Conservation (phyloP, 176 grass and related monocot genomes). For the Dendrocalamus sinicus region DNA sequence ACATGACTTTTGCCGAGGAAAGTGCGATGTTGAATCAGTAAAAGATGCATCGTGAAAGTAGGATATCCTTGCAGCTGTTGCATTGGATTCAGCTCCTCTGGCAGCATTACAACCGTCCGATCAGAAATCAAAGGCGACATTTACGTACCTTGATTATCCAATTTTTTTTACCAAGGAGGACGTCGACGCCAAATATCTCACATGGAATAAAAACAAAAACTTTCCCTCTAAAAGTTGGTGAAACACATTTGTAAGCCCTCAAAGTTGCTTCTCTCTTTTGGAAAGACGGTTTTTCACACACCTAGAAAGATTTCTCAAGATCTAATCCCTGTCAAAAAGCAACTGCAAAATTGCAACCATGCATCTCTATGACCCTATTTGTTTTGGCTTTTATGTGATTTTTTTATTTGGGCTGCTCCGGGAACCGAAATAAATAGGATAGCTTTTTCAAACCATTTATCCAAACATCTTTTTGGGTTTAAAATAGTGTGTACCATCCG, state of each 20-base stretch:
- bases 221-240: constrained; percentile 3
- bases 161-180: not conserved
- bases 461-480: too few species aligned
- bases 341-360: constrained; percentile 28
- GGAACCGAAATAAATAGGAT: too few species aligned
- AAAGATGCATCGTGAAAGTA: constrained; percentile 49
- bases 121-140: not conserved
- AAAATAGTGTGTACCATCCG: too few species aligned
- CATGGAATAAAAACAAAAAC: too few species aligned
- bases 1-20: constrained; percentile 18
- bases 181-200: not conserved
- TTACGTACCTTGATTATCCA: not conserved
- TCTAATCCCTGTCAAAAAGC: constrained; percentile 36
- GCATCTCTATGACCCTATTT: not conserved
- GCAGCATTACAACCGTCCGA: not conserved
- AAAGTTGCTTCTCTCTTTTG: constrained; percentile 36
- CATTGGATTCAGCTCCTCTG: constrained; percentile 13
- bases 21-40: constrained; percentile 44
- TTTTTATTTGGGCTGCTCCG: too few species aligned
- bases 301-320: constrained; percentile 55
- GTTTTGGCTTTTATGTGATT: too few species aligned
- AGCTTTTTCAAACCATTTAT: too few species aligned
- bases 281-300: constrained; percentile 38
- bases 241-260: constrained; percentile 12
- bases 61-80: constrained; percentile 17